Conservation (phyloP, 2,329 filamentous ascomycete genomes). For the Microdochium nivale region DNA sequence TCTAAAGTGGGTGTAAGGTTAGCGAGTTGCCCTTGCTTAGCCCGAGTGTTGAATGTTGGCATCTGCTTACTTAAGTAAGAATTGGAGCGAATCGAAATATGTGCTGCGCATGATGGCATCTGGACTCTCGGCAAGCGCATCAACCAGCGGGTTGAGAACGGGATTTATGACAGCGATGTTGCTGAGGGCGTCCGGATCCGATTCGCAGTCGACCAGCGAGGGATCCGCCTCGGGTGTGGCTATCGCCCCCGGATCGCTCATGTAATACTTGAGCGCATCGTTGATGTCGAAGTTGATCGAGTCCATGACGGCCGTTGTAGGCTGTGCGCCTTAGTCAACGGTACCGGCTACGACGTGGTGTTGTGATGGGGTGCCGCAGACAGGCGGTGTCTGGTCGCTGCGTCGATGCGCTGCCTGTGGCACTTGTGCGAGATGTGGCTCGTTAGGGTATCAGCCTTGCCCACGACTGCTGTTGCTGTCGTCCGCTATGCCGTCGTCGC, state of each 20-base stretch:
- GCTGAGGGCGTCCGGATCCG: conserved; percentile 77
- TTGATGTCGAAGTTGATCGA: conserved; percentile 91
- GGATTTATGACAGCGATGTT: conserved; percentile 66
- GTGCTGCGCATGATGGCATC: conserved; percentile 74
- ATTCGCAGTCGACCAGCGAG: conserved; percentile 82
- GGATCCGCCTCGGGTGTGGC: conserved; percentile 79
- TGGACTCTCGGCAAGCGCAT: conserved; percentile 84
- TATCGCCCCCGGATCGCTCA: conserved; percentile 81
- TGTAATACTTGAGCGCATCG: conserved; percentile 90
- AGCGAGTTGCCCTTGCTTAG: too few species aligned
- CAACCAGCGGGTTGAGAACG: conserved; percentile 84
- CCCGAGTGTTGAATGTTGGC: not conserved
- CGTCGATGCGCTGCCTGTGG: too few species aligned
- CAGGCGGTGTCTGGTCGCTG: too few species aligned
- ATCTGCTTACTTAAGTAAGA: conserved; percentile 89
- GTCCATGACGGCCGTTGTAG: conserved; percentile 39
- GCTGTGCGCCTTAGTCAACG: not conserved
- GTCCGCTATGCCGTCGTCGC: not conserved
- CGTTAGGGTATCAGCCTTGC: too few species aligned
- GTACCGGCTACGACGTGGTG: not conserved
- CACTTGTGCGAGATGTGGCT: too few species aligned
- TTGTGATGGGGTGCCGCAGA: not conserved
- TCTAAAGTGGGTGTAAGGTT: conserved; percentile 61
- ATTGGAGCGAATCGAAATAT: conserved; percentile 88
- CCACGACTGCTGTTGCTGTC: not conserved